Conservation (phyloP, 176 grass and related monocot genomes). For the Eragrostis curvula region DNA sequence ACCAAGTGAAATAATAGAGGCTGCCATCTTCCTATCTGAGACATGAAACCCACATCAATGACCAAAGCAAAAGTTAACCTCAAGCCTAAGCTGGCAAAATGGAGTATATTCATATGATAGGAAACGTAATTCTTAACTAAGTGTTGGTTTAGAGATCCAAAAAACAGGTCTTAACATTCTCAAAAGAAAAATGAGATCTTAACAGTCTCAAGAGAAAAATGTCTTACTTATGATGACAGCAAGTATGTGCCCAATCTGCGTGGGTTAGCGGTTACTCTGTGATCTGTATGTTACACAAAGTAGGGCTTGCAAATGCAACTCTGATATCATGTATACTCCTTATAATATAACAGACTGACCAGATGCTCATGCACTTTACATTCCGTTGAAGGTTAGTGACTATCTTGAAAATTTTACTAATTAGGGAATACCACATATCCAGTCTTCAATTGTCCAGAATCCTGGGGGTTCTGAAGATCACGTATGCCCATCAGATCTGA, state of each 20-base stretch:
- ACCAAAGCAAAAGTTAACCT: constrained; percentile 8
- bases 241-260: no score
- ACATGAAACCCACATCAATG: constrained; percentile 7
- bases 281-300: no score
- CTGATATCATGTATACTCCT: no score
- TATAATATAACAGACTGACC: no score
- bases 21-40: not conserved
- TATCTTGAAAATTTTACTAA: constrained; percentile 44
- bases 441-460: constrained; percentile 25
- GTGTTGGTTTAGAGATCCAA: not conserved
- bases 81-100: not conserved
- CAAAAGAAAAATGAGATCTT: not conserved
- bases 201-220: no score
- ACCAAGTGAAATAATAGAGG: not conserved
- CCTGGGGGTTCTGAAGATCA: constrained; percentile 20
- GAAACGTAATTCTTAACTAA: not conserved
- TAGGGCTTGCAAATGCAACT: no score
- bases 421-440: constrained; percentile 29
- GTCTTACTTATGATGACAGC: no score
- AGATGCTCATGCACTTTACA: no score
- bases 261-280: no score
- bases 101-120: not conserved
- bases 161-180: not conserved
- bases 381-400: not conserved
- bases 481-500: not conserved